Evolutionary conservation across 495 filamentous ascomycete genomes (phyloP).

Genomic region (Haplographium delicatum): DNA sequence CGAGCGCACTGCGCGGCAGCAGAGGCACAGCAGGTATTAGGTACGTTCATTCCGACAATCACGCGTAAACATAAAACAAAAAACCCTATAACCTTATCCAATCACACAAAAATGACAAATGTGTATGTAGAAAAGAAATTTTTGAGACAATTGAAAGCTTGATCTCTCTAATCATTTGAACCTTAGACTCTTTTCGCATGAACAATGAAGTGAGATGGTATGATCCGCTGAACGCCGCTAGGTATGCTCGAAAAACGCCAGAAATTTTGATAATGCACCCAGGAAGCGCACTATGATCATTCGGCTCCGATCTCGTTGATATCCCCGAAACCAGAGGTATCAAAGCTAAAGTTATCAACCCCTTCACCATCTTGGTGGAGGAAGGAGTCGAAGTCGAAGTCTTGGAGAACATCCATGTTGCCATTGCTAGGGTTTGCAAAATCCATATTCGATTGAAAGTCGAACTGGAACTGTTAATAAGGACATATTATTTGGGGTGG

Average conservation of each 20-base stretch:
- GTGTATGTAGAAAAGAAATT: slow-evolving; percentile 24
- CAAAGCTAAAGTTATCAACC: slow-evolving; percentile 40
- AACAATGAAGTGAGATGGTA: slow-evolving; percentile 23
- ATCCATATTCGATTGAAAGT: slow-evolving; percentile 37
- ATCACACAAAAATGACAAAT: slow-evolving; percentile 10
- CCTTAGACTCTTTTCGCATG: slow-evolving; percentile 24
- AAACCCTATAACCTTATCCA: slow-evolving; percentile 21
- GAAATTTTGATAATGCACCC: slow-evolving; percentile 21
- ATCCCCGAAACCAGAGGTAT: slow-evolving; percentile 36
- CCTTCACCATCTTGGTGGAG: slow-evolving; percentile 50
- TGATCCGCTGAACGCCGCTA: slow-evolving; percentile 25
- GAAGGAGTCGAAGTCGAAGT: slow-evolving; percentile 97
- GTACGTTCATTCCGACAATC: slow-evolving; percentile 16
- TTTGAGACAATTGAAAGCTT: slow-evolving; percentile 17
- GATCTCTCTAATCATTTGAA: slow-evolving; percentile 22
- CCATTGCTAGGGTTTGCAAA: slow-evolving; percentile 46
- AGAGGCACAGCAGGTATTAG: slow-evolving; percentile 23
- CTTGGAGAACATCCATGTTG: slow-evolving; percentile 69
- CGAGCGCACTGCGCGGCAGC: slow-evolving; percentile 19
- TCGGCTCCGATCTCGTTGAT: slow-evolving; percentile 45
- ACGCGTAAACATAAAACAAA: slow-evolving; percentile 25
- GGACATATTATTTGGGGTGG: not conserved
- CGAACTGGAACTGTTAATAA: slow-evolving; percentile 13
- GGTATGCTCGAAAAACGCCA: slow-evolving; percentile 29
- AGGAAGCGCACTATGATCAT: slow-evolving; percentile 20